phyloP scores from a whole-genome alignment of 805 yeast genomes.

The Ogataea nitratoaversa region DNA sequence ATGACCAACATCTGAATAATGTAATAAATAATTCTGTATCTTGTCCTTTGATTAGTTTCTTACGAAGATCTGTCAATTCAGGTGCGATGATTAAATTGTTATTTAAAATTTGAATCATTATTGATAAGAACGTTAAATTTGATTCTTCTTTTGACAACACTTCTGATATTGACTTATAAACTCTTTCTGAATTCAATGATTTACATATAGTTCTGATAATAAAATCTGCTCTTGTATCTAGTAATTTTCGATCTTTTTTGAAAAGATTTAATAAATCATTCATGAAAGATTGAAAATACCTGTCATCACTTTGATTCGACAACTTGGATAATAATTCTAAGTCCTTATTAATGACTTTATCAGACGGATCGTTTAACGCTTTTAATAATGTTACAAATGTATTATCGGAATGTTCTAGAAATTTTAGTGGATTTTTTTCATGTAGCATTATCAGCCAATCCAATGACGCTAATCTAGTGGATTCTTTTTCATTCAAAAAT shows the following conservation, averaged over 20 bases:
- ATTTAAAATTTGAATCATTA: conserved; percentile 82
- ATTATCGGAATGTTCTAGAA: conserved; percentile 52
- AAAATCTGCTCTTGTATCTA: conserved; percentile 74
- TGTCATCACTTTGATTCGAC: conserved; percentile 66
- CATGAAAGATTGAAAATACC: conserved; percentile 72
- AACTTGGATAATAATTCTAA: conserved; percentile 69
- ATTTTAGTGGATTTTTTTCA: conserved; percentile 56
- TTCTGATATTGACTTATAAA: conserved; percentile 74
- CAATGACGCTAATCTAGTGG: conserved; percentile 75
- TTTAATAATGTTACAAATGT: conserved; percentile 75
- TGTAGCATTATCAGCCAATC: conserved; percentile 89
- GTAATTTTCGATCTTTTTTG: conserved; percentile 59
- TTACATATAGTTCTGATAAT: conserved; percentile 81
- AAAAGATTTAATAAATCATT: conserved; percentile 65
- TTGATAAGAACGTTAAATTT: conserved; percentile 67
- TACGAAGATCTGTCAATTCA: conserved; percentile 68
- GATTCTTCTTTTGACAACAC: conserved; percentile 55
- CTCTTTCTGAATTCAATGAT: conserved; percentile 74
- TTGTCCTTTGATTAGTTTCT: conserved; percentile 41
- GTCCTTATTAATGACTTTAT: conserved; percentile 71
- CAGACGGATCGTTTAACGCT: conserved; percentile 66
- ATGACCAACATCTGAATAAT: conserved; percentile 87
- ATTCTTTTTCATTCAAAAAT: conserved; percentile 69
- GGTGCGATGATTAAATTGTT: conserved; percentile 83
- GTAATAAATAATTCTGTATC: conserved; percentile 52